phyloP scores from a whole-genome alignment of 179 eudicot species.

The Carnegiea gigantea region DNA sequence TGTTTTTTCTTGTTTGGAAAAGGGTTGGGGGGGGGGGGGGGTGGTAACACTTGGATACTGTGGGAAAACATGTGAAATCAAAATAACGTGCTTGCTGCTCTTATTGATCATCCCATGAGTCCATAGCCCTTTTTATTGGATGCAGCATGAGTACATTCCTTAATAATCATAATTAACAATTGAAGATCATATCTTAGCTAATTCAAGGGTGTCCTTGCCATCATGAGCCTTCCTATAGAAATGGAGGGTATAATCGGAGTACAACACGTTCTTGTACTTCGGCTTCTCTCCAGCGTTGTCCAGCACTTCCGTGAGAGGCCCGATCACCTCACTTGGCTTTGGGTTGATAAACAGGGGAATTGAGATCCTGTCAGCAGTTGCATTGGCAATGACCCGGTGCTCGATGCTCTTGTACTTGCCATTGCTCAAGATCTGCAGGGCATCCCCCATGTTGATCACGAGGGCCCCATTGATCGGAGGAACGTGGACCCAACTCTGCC shows the following conservation, averaged over 20 bases:
- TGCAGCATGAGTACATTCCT: background rate
- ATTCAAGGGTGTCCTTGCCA: slow-evolving; percentile 22
- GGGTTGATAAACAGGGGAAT: slow-evolving; percentile 50
- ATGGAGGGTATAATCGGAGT: slow-evolving; percentile 16
- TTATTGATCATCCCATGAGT: background rate
- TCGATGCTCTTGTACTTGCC: slow-evolving; percentile 51
- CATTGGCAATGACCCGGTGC: slow-evolving; percentile 43
- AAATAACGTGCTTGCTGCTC: background rate
- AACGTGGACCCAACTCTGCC: slow-evolving; percentile 42
- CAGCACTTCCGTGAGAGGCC: slow-evolving; percentile 38
- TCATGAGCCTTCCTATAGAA: slow-evolving; percentile 22
- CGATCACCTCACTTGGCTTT: slow-evolving; percentile 28
- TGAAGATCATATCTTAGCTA: slow-evolving; percentile 5
- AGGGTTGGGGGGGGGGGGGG: no score
- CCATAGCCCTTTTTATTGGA: background rate
- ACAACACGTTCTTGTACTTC: slow-evolving; percentile 16
- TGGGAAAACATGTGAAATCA: background rate
- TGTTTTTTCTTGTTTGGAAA: background rate
- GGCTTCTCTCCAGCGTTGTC: slow-evolving; percentile 30
- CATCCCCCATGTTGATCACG: slow-evolving; percentile 48
- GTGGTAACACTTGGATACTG: background rate
- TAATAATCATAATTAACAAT: background rate
- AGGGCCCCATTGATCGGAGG: slow-evolving; percentile 41
- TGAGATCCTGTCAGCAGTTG: slow-evolving; percentile 36
- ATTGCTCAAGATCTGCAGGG: slow-evolving; percentile 49